phyloP scores from a whole-genome alignment of 192 early-diverging fungal genomes.

The Gigaspora rosea region DNA sequence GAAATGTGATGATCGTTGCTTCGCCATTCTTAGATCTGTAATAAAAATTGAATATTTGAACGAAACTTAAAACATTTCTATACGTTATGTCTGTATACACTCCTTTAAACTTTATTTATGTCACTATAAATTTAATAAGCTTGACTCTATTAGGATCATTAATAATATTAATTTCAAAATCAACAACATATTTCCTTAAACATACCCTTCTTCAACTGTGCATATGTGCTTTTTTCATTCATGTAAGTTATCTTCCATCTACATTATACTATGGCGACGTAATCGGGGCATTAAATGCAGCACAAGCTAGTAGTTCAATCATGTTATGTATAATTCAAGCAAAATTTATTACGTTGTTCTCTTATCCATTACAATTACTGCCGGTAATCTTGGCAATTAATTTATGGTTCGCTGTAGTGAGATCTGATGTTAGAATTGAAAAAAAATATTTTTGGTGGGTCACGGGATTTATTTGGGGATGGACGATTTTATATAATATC shows the following conservation, averaged over 20 bases:
- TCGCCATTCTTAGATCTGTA: too few species aligned
- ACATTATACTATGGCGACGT: background rate
- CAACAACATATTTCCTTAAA: background rate
- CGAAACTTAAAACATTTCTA: too few species aligned
- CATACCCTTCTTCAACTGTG: constrained; percentile 14
- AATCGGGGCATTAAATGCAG: background rate
- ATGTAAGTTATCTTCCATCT: background rate
- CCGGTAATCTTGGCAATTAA: background rate
- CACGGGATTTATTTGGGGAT: background rate
- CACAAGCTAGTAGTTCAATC: too few species aligned
- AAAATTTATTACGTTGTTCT: background rate
- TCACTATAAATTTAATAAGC: background rate
- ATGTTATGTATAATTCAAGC: constrained; percentile 8
- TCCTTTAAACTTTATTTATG: background rate
- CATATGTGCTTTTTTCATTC: background rate
- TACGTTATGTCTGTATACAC: background rate
- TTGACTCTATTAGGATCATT: background rate
- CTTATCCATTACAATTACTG: constrained; percentile 5
- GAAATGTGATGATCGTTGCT: too few species aligned
- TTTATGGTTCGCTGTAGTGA: constrained; percentile 2
- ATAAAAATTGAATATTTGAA: too few species aligned
- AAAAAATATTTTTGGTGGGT: constrained; percentile 6
- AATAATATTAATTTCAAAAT: background rate
- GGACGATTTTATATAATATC: background rate
- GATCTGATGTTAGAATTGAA: background rate